Conservation (phyloP, 2,329 filamentous ascomycete species). For the Fusarium sp. region DNA sequence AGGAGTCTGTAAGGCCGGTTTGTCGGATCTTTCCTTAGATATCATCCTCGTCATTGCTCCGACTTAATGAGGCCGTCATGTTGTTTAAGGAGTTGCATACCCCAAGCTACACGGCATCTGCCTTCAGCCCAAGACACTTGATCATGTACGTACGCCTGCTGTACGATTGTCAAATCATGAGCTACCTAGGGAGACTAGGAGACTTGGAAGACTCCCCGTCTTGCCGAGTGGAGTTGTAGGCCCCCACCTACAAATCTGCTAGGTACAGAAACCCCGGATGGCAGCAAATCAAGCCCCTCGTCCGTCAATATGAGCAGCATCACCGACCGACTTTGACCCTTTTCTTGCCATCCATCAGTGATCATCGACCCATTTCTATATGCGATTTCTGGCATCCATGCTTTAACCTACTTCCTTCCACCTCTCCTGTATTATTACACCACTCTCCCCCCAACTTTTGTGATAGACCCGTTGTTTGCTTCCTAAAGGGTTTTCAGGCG, state of each 20-base stretch:
- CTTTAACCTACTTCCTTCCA: conserved; percentile 13
- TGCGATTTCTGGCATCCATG: conserved; percentile 28
- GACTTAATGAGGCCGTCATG: neutral
- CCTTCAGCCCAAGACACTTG: too few species aligned
- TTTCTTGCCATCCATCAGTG: conserved; percentile 24
- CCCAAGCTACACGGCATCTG: conserved; percentile 2
- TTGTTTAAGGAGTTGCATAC: neutral
- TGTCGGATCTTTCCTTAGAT: neutral
- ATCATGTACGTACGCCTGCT: too few species aligned
- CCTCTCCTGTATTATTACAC: conserved; percentile 17
- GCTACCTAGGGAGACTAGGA: too few species aligned
- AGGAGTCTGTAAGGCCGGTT: neutral
- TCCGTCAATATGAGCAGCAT: conserved; percentile 41
- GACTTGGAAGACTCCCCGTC: conserved; percentile 21
- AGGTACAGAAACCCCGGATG: conserved; percentile 23
- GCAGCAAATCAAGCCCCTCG: conserved; percentile 40
- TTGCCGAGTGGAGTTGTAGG: conserved; percentile 24
- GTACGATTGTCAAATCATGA: too few species aligned
- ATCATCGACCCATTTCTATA: conserved; percentile 42
- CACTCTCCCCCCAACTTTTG: neutral
- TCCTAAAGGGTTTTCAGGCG: conserved; percentile 36
- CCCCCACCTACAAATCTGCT: conserved; percentile 29
- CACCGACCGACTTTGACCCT: conserved; percentile 36
- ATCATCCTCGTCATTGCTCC: neutral
- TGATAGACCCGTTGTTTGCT: conserved; percentile 30